phyloP scores from a whole-genome alignment of 2,329 filamentous ascomycete genomes.

The Fusarium sterilihyphosum region DNA sequence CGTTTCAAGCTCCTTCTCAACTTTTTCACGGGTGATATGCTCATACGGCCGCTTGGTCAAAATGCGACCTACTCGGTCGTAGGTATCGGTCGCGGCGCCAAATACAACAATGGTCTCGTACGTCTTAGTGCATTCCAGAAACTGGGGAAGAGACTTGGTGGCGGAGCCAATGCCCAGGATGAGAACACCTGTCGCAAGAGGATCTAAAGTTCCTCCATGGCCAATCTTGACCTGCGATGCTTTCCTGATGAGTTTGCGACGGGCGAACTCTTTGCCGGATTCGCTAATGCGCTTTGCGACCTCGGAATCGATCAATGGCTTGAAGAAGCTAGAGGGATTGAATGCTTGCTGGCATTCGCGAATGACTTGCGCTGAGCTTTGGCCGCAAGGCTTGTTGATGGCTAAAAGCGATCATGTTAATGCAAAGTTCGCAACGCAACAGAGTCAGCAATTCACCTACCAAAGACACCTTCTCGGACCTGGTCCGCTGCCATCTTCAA shows the following conservation, averaged over 20 bases:
- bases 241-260: conserved; percentile 66
- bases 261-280: conserved; percentile 66
- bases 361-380: conserved; percentile 90
- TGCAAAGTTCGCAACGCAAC: conserved; percentile 2
- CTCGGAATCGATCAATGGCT: conserved; percentile 77
- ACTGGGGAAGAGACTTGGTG: conserved; percentile 82
- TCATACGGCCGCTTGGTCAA: conserved; percentile 79
- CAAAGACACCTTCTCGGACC: conserved; percentile 67
- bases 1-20: conserved; percentile 77
- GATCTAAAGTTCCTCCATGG: conserved; percentile 95
- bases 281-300: conserved; percentile 65
- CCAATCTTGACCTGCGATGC: conserved; percentile 87
- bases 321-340: conserved; percentile 82
- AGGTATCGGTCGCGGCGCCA: conserved; percentile 91
- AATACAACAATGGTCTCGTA: conserved; percentile 93
- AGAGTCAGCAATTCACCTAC: conserved; percentile 50
- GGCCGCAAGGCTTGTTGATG: conserved; percentile 89
- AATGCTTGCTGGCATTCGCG: conserved; percentile 88
- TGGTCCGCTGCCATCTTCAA: conserved; percentile 64
- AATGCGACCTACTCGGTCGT: conserved; percentile 87
- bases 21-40: conserved; percentile 80
- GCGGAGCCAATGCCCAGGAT: conserved; percentile 88
- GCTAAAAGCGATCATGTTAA: conserved; percentile 60
- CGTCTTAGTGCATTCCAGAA: conserved; percentile 89
- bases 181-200: conserved; percentile 90